Percentiles rank a stretch among this genome's conserved stretches.
Evolutionary conservation across 1,139 yeast species (phyloP).

Genomic region (Blastobotrys serpentis): DNA sequence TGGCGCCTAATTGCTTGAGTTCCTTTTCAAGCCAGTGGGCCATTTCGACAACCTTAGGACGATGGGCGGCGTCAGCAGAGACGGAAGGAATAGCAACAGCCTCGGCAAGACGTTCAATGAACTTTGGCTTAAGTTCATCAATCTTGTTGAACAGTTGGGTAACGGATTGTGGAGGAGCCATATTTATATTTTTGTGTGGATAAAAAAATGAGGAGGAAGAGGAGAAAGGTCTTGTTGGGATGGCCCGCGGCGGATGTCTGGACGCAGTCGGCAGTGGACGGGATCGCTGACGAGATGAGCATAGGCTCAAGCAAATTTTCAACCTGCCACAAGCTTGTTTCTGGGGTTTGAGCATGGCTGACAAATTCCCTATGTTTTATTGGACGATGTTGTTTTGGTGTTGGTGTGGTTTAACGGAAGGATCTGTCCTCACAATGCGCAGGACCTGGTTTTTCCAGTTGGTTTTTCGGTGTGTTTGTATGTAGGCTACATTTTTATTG

Average conservation of each 20-base stretch:
- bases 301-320: background rate
- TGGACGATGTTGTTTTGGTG: background rate
- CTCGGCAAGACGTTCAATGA: conserved; percentile 49
- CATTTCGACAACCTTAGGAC: conserved; percentile 83
- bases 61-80: conserved; percentile 81
- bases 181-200: conserved; percentile 2
- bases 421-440: too few relatives aligned
- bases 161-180: conserved; percentile 14
- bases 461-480: too few relatives aligned
- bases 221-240: conserved; percentile 1
- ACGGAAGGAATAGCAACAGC: conserved; percentile 96
- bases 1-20: conserved; percentile 68
- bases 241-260: background rate
- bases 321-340: background rate
- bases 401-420: too few relatives aligned
- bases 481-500: too few relatives aligned
- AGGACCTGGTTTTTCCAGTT: too few relatives aligned
- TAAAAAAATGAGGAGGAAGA: background rate
- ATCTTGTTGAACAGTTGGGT: conserved; percentile 24
- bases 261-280: background rate
- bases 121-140: conserved; percentile 36
- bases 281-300: background rate
- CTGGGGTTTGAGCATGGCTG: background rate
- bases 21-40: conserved; percentile 75
- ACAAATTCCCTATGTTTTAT: background rate